Percentiles rank a stretch among this genome's conserved stretches.
phyloP scores from a whole-genome alignment of 257 asterid species.

The Perilla frutescens region DNA sequence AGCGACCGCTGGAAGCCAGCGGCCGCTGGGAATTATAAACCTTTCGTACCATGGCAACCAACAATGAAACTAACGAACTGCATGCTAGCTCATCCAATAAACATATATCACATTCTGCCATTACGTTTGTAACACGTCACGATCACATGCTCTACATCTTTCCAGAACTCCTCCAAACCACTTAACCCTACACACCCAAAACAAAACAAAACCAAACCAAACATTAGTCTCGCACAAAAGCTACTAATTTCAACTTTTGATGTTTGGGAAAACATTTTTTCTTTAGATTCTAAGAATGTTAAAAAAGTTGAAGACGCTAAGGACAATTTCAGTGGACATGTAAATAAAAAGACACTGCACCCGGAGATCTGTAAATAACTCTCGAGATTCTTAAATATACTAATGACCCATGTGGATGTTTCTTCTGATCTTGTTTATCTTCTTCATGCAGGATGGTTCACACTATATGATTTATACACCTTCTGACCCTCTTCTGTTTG shows the following conservation, averaged over 20 bases:
- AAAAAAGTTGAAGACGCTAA: slow-evolving; percentile 1
- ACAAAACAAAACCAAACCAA: not conserved
- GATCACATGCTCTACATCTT: not conserved
- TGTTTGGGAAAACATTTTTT: not conserved
- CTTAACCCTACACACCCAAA: not conserved
- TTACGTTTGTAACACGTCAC: not conserved
- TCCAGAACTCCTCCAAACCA: not conserved
- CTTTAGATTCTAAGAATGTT: not conserved
- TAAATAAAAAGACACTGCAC: not conserved
- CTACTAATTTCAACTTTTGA: slow-evolving; percentile 3
- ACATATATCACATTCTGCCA: not conserved
- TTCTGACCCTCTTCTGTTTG: slow-evolving; percentile 96
- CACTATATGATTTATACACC: slow-evolving; percentile 99
- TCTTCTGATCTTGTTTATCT: slow-evolving; percentile 38
- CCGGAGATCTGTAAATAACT: slow-evolving; percentile 3
- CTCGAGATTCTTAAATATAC: not conserved
- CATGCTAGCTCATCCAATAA: too few relatives aligned
- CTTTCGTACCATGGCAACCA: too few relatives aligned
- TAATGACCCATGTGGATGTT: slow-evolving; percentile 12
- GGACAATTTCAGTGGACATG: too few relatives aligned
- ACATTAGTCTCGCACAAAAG: not conserved
- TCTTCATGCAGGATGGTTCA: slow-evolving; percentile 83
- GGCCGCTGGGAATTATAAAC: too few relatives aligned
- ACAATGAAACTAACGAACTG: too few relatives aligned
- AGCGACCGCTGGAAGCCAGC: too few relatives aligned